Conservation (phyloP, 352 stramenopile species). For the Globisporangium heterothallicum region DNA sequence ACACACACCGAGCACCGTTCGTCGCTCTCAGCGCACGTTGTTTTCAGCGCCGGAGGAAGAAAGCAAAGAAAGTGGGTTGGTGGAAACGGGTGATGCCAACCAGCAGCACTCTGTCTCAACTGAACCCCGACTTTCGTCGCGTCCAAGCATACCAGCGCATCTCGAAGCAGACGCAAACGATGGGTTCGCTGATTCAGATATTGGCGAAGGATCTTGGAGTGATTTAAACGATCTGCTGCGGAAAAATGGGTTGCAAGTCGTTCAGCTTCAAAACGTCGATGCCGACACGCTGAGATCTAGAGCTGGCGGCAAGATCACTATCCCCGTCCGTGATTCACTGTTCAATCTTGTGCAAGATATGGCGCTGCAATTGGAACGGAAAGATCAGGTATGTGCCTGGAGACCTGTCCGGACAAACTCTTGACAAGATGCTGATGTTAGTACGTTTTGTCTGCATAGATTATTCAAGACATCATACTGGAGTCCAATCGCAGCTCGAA, state of each 20-base stretch:
- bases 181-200: not conserved
- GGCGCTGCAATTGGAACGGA: conserved; percentile 47
- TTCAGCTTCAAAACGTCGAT: conserved; percentile 30
- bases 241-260: conserved; percentile 44
- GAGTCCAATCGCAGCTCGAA: conserved; percentile 57
- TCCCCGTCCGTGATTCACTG: conserved; percentile 44
- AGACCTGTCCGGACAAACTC: not conserved
- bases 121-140: not conserved
- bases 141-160: not conserved
- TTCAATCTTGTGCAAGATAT: conserved; percentile 64
- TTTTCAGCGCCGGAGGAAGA: conserved; percentile 9
- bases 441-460: conserved; percentile 31
- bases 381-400: conserved; percentile 48
- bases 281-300: not conserved
- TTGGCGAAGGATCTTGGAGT: conserved; percentile 4
- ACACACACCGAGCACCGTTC: not conserved
- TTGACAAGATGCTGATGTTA: not conserved
- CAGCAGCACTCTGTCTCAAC: not conserved
- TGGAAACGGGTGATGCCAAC: not conserved
- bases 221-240: conserved; percentile 51
- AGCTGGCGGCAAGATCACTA: not conserved
- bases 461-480: conserved; percentile 74
- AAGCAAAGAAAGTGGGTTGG: not conserved
- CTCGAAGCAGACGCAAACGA: not conserved
- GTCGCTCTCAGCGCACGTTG: conserved; percentile 5